Evolutionary conservation across 805 yeast species (phyloP).

Genomic region (Starmerella lactis-condensi): DNA sequence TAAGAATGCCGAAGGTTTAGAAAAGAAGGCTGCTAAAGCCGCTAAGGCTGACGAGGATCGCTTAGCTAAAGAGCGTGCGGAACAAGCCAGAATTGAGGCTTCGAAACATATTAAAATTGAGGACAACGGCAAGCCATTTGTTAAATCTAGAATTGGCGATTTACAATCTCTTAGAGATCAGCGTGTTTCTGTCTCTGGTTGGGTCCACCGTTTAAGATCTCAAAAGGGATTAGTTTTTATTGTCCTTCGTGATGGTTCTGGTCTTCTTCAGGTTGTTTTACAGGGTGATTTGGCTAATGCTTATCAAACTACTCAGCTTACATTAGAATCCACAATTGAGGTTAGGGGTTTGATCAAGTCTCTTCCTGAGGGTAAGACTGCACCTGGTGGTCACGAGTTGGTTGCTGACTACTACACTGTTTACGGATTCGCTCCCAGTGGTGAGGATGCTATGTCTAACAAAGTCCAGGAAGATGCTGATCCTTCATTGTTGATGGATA

Average conservation of each 20-base stretch:
- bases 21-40: conserved; percentile 58
- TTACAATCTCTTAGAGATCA: conserved; percentile 38
- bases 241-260: conserved; percentile 89
- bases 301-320: conserved; percentile 62
- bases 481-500: conserved; percentile 79
- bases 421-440: conserved; percentile 86
- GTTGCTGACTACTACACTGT: conserved; percentile 77
- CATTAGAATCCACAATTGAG: conserved; percentile 70
- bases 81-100: conserved; percentile 56
- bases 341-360: conserved; percentile 64
- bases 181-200: conserved; percentile 71
- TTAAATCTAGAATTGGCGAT: conserved; percentile 48
- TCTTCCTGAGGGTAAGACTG: conserved; percentile 89
- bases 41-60: conserved; percentile 36
- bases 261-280: conserved; percentile 70
- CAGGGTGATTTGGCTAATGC: conserved; percentile 87
- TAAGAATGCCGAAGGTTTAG: conserved; percentile 83
- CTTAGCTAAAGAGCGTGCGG: conserved; percentile 36
- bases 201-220: conserved; percentile 86
- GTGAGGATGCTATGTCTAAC: conserved; percentile 89
- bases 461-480: conserved; percentile 85
- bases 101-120: conserved; percentile 57
- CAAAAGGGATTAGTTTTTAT: conserved; percentile 86
- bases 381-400: conserved; percentile 94
- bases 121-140: conserved; percentile 53